Conservation (phyloP, 345 rosid genomes). For the Psidium friedrichsthalianum region DNA sequence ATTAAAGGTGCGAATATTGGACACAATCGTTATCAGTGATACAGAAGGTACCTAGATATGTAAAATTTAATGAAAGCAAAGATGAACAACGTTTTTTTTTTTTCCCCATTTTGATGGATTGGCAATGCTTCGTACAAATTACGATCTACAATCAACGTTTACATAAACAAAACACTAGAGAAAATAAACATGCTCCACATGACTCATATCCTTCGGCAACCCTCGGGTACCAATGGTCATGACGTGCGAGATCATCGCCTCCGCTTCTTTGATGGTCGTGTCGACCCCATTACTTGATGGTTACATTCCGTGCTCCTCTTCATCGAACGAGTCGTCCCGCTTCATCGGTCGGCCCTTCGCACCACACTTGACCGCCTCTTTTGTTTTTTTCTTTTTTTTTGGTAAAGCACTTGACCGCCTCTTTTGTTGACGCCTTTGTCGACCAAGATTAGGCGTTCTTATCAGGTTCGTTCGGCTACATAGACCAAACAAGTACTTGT, state of each 20-base stretch:
- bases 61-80: background rate
- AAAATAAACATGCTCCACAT: no score
- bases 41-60: no score
- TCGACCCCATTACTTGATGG: background rate
- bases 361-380: background rate
- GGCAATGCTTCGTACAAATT: no score
- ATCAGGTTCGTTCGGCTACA: background rate
- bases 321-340: background rate
- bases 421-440: background rate
- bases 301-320: background rate
- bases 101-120: no score
- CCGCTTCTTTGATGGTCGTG: accelerated
- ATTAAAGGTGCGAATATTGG: accelerated
- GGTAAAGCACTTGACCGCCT: no score
- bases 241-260: background rate
- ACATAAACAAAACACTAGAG: no score
- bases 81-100: background rate
- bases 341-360: background rate
- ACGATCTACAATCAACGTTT: no score
- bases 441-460: background rate
- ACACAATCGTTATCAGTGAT: no score
- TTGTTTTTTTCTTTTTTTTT: no score
- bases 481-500: background rate
- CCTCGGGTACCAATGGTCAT: accelerated
- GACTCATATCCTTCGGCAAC: background rate